phyloP scores from a whole-genome alignment of 306 rosid genomes.

The Dalbergia cultrata region DNA sequence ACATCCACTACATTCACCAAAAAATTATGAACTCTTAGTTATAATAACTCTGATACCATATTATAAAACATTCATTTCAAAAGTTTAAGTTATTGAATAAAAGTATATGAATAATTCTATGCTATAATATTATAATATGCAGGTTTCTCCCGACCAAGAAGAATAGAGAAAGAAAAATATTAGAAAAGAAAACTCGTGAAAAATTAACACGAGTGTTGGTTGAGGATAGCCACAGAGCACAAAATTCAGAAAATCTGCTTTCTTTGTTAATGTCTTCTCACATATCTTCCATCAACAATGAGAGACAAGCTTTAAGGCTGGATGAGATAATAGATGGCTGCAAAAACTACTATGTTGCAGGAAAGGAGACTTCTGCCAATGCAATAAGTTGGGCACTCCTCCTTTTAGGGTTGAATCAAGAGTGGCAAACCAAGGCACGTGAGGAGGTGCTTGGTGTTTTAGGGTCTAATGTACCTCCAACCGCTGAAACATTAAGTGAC shows the following conservation, averaged over 20 bases:
- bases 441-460: slow-evolving; percentile 54
- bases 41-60: too few relatives aligned
- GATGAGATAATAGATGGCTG: slow-evolving; percentile 61
- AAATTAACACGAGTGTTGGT: slow-evolving; percentile 48
- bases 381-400: slow-evolving; percentile 61
- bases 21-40: too few relatives aligned
- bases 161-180: slow-evolving; percentile 61
- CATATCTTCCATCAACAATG: slow-evolving; percentile 48
- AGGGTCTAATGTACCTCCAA: slow-evolving; percentile 46
- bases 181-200: slow-evolving; percentile 52
- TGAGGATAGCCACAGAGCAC: slow-evolving; percentile 23
- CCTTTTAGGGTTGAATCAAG: slow-evolving; percentile 58
- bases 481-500: slow-evolving; percentile 45
- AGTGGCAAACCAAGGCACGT: slow-evolving; percentile 68
- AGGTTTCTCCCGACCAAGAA: slow-evolving; percentile 68
- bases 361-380: slow-evolving; percentile 61
- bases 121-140: not conserved
- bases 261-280: slow-evolving; percentile 56
- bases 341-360: slow-evolving; percentile 63
- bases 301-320: slow-evolving; percentile 51
- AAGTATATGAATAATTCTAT: too few relatives aligned
- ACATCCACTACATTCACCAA: too few relatives aligned
- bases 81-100: too few relatives aligned
- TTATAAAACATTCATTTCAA: too few relatives aligned
- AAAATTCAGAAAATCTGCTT: slow-evolving; percentile 51